phyloP scores from a whole-genome alignment of 257 asterid species.

The Asclepias syriaca region DNA sequence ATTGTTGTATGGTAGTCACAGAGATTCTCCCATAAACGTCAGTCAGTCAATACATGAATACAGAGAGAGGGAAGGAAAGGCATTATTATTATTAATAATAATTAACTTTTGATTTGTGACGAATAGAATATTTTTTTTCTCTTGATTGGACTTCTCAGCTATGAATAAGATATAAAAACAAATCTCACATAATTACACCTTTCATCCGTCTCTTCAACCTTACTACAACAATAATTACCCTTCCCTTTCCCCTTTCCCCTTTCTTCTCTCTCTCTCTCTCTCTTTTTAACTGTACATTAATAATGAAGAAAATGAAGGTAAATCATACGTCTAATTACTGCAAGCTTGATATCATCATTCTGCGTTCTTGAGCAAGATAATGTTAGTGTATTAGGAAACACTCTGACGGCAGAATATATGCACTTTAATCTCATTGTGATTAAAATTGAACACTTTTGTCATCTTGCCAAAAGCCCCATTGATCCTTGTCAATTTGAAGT shows the following conservation, averaged over 20 bases:
- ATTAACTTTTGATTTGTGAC: neutral
- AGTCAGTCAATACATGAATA: conserved; percentile 1
- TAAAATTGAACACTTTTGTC: too few species aligned
- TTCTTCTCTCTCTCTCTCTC: too few species aligned
- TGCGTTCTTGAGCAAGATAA: too few species aligned
- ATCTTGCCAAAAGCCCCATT: neutral
- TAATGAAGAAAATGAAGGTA: too few species aligned
- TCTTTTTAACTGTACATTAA: too few species aligned
- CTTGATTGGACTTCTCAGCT: conserved; percentile 2
- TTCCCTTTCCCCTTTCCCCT: too few species aligned
- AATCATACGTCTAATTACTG: neutral
- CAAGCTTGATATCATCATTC: too few species aligned
- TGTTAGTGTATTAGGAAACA: neutral
- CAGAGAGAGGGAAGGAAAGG: too few species aligned
- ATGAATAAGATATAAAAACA: neutral
- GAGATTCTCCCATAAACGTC: neutral
- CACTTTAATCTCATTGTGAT: too few species aligned
- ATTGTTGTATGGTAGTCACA: neutral
- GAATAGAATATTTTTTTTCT: conserved; percentile 22
- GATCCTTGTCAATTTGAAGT: too few species aligned
- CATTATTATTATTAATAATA: too few species aligned
- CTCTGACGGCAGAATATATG: neutral
- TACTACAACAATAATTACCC: too few species aligned
- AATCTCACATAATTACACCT: neutral
- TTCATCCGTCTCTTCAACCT: conserved; percentile 1